Evolutionary conservation across 2,329 filamentous ascomycete genomes (phyloP).

Genomic region (Cladophialophora exuberans): DNA sequence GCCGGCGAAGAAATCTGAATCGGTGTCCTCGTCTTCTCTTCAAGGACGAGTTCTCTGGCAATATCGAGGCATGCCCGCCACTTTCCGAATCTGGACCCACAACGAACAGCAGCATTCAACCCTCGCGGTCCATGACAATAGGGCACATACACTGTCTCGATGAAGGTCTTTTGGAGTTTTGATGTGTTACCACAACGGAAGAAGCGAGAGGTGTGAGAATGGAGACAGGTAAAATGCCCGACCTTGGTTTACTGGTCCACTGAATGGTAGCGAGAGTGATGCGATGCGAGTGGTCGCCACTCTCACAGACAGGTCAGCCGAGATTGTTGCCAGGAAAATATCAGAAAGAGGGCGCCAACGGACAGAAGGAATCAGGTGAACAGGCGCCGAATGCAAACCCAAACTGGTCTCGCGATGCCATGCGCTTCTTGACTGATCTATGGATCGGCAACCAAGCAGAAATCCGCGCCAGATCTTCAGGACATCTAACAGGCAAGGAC

Average conservation of each 20-base stretch:
- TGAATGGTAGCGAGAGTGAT: slow-evolving; percentile 20
- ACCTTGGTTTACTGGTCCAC: slow-evolving; percentile 23
- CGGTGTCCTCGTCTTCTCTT: neutral
- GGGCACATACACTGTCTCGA: slow-evolving; percentile 5
- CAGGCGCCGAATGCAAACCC: slow-evolving; percentile 9
- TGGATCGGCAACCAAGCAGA: slow-evolving; percentile 23
- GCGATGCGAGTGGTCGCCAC: slow-evolving; percentile 26
- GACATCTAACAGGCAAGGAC: slow-evolving; percentile 7
- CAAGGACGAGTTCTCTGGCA: slow-evolving; percentile 2
- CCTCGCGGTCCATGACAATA: slow-evolving; percentile 4
- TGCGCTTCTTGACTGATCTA: slow-evolving; percentile 22
- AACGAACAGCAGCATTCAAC: slow-evolving; percentile 2
- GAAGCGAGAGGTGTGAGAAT: slow-evolving; percentile 28
- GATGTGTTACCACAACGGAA: slow-evolving; percentile 19
- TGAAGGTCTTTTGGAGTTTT: neutral
- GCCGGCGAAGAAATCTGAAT: neutral
- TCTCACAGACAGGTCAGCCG: slow-evolving; percentile 23
- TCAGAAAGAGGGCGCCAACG: slow-evolving; percentile 9
- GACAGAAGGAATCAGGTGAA: slow-evolving; percentile 8
- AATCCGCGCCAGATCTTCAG: slow-evolving; percentile 26
- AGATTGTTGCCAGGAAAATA: slow-evolving; percentile 22
- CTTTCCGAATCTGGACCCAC: slow-evolving; percentile 9
- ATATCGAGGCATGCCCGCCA: slow-evolving; percentile 19
- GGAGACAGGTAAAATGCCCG: slow-evolving; percentile 24
- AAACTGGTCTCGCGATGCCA: slow-evolving; percentile 14